phyloP scores from a whole-genome alignment of 371 early-diverging fungal species.

The Mucor saturninus region DNA sequence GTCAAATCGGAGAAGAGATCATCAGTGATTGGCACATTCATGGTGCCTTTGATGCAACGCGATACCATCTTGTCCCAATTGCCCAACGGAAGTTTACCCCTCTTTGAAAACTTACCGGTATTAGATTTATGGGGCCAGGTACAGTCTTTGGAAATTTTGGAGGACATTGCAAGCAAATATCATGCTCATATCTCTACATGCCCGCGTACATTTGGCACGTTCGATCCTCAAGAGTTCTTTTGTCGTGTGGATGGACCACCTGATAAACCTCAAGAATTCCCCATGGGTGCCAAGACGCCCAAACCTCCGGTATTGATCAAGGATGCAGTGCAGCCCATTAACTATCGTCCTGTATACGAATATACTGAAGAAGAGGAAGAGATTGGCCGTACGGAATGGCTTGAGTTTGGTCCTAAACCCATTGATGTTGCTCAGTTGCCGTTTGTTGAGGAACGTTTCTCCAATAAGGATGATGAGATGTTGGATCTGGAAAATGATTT shows the following conservation, averaged over 20 bases:
- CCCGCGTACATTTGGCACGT: slow-evolving; percentile 35
- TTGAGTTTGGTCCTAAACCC: slow-evolving; percentile 39
- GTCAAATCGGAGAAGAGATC: slow-evolving; percentile 53
- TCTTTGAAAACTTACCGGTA: slow-evolving; percentile 58
- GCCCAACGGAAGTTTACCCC: slow-evolving; percentile 56
- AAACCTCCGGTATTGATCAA: slow-evolving; percentile 28
- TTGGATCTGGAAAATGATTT: slow-evolving; percentile 37
- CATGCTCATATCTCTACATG: slow-evolving; percentile 62
- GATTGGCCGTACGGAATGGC: slow-evolving; percentile 10
- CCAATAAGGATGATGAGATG: slow-evolving; percentile 38
- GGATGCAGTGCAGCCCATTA: slow-evolving; percentile 42
- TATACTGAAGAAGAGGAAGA: slow-evolving; percentile 25
- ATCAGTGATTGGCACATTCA: slow-evolving; percentile 54
- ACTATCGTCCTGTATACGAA: slow-evolving; percentile 26
- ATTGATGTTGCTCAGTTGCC: slow-evolving; percentile 46
- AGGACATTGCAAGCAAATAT: slow-evolving; percentile 48
- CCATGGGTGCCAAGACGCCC: slow-evolving; percentile 22
- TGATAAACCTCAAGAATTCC: slow-evolving; percentile 29
- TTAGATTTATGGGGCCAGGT: slow-evolving; percentile 67
- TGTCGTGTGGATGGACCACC: slow-evolving; percentile 43
- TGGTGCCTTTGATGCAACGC: slow-evolving; percentile 69
- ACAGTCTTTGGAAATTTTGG: slow-evolving; percentile 47
- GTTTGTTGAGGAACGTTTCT: slow-evolving; percentile 28
- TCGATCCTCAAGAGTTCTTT: slow-evolving; percentile 54
- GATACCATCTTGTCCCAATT: slow-evolving; percentile 60